Base-by-base conservation (phyloP, 2,329 filamentous ascomycete species). In the Stagonosporopsis cucurbitacearum region DNA sequence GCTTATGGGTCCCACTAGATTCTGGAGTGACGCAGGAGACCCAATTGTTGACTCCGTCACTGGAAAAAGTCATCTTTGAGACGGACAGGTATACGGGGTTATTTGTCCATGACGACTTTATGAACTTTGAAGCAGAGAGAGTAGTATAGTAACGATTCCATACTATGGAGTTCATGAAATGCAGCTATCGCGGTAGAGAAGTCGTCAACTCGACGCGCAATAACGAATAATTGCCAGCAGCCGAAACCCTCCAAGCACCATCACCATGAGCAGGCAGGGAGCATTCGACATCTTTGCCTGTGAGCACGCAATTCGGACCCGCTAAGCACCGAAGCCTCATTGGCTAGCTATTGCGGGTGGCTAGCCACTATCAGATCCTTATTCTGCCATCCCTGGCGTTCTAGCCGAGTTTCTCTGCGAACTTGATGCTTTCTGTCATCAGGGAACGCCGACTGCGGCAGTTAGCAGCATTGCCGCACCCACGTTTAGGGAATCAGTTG, bases 241-340 rank as follows among this genome's bases (percentile, higher is more conserved):
- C 12, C 25, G 22, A 35, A 20, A 48, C 25, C n/a, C 23, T 50
- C 47, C 42, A 46, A 25, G 42, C 37, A 42, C 53, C 36, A 43
- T 20, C 43, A 20, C 48, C 53, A 43, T 51, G 23, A 48, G 28
- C 39, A 39, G 42, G 22, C 47, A 49, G 42, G 48, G 49, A 40
- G 50, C 65, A 70, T 57, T 67, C 71, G 70, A 73, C 71, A 74
- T 74, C 65, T 61, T 39, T 57, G 45, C 54, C 55, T 48, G 58
- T 59, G 66, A 74, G 71, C 71, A 74, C 71, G 71, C 71, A 70
- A 74, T 74, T 53, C 47, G n/a, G 41, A 49, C 26, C 37, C 37
- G 19, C 40, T 22, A 7, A 8, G 8, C 28, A 43, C 19, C 22
- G 46, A 43, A n/a, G 35, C 45, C 17, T 46, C 33, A 71, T 73